Conservation (phyloP, 768 basidiomycete genomes). For the Coprinopsis sp. region DNA sequence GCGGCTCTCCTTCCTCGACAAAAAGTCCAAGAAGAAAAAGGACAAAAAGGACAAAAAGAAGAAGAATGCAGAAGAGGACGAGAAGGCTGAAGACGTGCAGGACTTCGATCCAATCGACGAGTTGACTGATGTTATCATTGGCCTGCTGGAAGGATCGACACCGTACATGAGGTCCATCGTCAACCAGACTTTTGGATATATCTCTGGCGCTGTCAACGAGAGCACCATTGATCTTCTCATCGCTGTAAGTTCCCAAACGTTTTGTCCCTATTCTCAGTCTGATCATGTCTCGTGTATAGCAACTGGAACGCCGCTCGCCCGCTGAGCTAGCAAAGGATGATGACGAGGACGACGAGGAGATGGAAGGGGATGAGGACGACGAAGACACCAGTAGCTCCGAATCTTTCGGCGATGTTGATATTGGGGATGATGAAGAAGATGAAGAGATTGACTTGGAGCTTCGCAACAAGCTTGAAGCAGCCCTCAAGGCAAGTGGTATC, state of each 20-base stretch:
- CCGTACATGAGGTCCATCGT: slow-evolving; percentile 76
- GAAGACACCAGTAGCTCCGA: slow-evolving; percentile 22
- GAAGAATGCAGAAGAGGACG: slow-evolving; percentile 29
- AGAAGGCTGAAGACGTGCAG: slow-evolving; percentile 13
- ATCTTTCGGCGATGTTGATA: slow-evolving; percentile 15
- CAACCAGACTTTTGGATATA: slow-evolving; percentile 72
- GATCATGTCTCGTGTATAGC: slow-evolving; percentile 40
- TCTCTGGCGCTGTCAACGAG: slow-evolving; percentile 61
- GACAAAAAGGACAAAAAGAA: slow-evolving; percentile 31
- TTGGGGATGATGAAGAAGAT: slow-evolving; percentile 35
- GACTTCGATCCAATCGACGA: slow-evolving; percentile 64
- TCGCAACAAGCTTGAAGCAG: slow-evolving; percentile 62
- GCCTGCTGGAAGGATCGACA: slow-evolving; percentile 79
- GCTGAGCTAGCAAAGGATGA: slow-evolving; percentile 38
- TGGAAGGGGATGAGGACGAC: slow-evolving; percentile 28
- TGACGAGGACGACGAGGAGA: slow-evolving; percentile 34
- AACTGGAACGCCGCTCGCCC: slow-evolving; percentile 74
- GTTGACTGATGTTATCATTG: slow-evolving; percentile 86
- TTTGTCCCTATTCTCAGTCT: slow-evolving; percentile 5
- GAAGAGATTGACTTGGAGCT: slow-evolving; percentile 58
- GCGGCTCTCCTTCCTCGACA: slow-evolving; percentile 41
- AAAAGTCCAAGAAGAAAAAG: slow-evolving; percentile 18
- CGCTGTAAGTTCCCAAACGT: slow-evolving; percentile 47
- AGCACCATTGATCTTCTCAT: slow-evolving; percentile 79
- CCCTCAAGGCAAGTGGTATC: slow-evolving; percentile 54